Evolutionary conservation across 768 basidiomycete species (phyloP).

Genomic region (Suillus tomentosus): DNA sequence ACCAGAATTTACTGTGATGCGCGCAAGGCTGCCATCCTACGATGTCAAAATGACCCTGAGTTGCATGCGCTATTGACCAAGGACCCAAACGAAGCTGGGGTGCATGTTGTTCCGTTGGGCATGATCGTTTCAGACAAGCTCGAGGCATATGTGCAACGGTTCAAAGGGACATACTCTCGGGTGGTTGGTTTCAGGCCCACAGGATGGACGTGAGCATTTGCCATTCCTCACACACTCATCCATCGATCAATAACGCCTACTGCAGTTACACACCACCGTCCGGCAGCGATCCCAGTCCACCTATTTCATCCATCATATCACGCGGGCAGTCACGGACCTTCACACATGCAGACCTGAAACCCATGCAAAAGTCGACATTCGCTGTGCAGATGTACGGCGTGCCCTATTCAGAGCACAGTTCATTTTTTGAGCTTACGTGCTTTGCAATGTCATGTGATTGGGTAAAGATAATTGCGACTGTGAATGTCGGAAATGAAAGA

Average conservation of each 20-base stretch:
- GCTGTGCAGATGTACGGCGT: constrained; percentile 77
- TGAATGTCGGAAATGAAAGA: constrained; percentile 75
- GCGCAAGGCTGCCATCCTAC: constrained; percentile 79
- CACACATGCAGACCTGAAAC: constrained; percentile 65
- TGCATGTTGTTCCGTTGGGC: constrained; percentile 84
- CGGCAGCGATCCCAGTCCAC: constrained; percentile 61
- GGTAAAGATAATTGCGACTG: constrained; percentile 92
- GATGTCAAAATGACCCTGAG: constrained; percentile 83
- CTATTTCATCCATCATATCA: constrained; percentile 69
- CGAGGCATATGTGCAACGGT: constrained; percentile 73
- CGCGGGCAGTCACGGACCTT: constrained; percentile 68
- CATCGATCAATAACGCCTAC: background rate
- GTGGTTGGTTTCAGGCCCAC: constrained; percentile 89
- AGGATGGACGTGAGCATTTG: constrained; percentile 84
- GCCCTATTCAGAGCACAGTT: constrained; percentile 95
- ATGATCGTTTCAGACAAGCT: constrained; percentile 77
- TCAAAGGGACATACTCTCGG: constrained; percentile 68
- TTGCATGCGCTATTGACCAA: constrained; percentile 75
- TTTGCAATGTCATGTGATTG: constrained; percentile 89
- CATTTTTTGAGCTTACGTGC: constrained; percentile 93
- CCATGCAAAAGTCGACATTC: constrained; percentile 70
- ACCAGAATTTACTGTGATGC: constrained; percentile 89
- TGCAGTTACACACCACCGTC: constrained; percentile 65
- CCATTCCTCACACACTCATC: constrained; percentile 4
- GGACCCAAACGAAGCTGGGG: constrained; percentile 73